Base-by-base conservation (phyloP, 441 rosid genomes). In the Corymbia citriodora region DNA sequence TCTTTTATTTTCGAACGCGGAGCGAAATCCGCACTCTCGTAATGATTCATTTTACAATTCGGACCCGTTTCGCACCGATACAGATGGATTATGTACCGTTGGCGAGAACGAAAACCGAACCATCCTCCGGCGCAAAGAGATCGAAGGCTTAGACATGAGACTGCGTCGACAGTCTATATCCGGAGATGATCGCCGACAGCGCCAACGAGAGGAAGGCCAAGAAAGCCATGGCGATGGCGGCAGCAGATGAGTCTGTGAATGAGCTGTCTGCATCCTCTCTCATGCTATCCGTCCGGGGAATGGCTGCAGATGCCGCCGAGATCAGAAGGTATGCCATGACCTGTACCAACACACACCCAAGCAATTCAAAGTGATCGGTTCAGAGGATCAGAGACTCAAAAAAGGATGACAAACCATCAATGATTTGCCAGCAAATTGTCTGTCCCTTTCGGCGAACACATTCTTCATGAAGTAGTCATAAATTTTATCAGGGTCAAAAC, bases 181-280 rank as follows among this genome's bases (percentile, higher is more conserved):
- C 89, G 1, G 70, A 86, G 48, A 86, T 87, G 25, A 89, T 21
- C 4, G 89, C 88, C 52, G 53, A 86, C 27, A 33, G 6, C 9
- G 91, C 91, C 27, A 89, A 81, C 4, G 59, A 85, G 31, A 8
- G 25, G 55, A 89, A 89, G 45, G 91, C 91, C 31, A 87, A 88
- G 91, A 90, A 90, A 15, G 91, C 79, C 91, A 87, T 55, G 87
- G 89, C 16, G 55, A 90, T 90, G 9, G 87, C 86, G 11, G 89
- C 91, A 1, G 91, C 91, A 23, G 89, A 53, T 86, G 91, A 87
- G 74, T 90, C 89, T 6, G 89, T 53, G 31, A 90, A 90, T 16
- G 48, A 9, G 50, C 55, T 57, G 72, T 90, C 89, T 18, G 50
- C 89, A 10, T 50, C 79, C 12, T 87, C 89, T 59, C 91, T 74